phyloP scores from a whole-genome alignment of 306 rosid genomes.

The Citrullus colocynthis region DNA sequence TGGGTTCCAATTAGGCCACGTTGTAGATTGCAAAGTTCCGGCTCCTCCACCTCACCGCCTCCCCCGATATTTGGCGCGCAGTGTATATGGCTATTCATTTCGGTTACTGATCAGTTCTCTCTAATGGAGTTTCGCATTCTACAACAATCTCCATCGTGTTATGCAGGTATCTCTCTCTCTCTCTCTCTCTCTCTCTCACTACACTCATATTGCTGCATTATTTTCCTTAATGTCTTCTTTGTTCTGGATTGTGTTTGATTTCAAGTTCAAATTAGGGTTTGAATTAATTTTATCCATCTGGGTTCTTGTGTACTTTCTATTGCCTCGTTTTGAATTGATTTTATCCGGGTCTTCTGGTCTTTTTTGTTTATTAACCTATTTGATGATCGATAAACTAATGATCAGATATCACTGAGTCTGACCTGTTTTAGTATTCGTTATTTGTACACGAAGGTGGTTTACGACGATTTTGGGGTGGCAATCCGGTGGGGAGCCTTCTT shows the following conservation, averaged over 20 bases:
- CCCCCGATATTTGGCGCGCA: not conserved
- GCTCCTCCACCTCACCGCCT: not conserved
- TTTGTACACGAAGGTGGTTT: not conserved
- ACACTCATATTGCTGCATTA: not conserved
- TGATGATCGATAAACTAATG: not conserved
- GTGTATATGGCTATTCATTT: not conserved
- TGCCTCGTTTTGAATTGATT: not conserved
- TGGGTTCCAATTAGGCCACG: not conserved
- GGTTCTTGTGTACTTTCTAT: not conserved
- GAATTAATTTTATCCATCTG: not conserved
- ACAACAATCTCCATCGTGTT: not conserved
- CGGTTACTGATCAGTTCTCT: not conserved
- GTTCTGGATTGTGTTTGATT: not conserved
- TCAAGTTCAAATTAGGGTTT: not conserved
- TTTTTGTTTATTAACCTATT: not conserved
- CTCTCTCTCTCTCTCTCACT: not conserved
- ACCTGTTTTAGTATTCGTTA: not conserved
- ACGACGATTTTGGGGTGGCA: not conserved
- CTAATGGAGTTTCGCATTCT: slow-evolving; percentile 3
- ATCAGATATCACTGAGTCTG: not conserved
- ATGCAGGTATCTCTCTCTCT: not conserved
- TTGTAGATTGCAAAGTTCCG: not conserved
- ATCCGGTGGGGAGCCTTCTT: not conserved
- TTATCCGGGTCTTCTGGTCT: not conserved
- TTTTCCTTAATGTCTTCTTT: not conserved